Percentiles rank a stretch among this genome's conserved stretches.
These are phyloP conservation scores for Dentipellis sp. DNA, from an alignment of 768 basidiomycete species.

Conservation along the genomic window DNA sequence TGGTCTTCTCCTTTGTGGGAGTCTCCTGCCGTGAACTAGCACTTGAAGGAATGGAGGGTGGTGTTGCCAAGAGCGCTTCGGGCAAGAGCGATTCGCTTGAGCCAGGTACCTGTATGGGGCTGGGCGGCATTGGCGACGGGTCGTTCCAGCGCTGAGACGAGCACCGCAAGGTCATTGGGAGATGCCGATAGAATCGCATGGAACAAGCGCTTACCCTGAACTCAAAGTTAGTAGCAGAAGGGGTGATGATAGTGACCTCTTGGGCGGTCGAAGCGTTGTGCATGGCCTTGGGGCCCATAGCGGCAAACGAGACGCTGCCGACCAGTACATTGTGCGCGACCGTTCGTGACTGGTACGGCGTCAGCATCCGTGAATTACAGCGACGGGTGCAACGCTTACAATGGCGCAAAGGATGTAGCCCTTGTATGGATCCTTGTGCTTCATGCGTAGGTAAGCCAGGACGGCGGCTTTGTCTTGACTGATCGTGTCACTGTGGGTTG, in stretches of 20 bases:
- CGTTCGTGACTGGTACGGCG: constrained; percentile 39
- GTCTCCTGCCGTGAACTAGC: background rate
- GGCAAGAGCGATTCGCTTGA: background rate
- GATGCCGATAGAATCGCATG: constrained; percentile 18
- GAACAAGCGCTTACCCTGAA: constrained; percentile 27
- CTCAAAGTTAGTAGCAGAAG: constrained; percentile 30
- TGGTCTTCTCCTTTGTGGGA: background rate
- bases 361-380: background rate
- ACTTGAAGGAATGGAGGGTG: background rate
- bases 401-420: constrained; percentile 70
- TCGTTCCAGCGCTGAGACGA: constrained; percentile 55
- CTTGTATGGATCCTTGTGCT: constrained; percentile 70
- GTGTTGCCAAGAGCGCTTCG: background rate
- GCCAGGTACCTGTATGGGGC: constrained; percentile 14
- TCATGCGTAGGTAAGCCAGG: constrained; percentile 68
- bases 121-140: constrained; percentile 52
- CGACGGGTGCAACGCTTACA: constrained; percentile 31
- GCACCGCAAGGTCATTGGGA: background rate
- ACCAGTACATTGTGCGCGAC: constrained; percentile 68
- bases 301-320: constrained; percentile 72
- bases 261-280: constrained; percentile 79
- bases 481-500: constrained; percentile 53
- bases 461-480: constrained; percentile 72
- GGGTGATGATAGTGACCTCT: constrained; percentile 69
- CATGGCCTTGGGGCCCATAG: constrained; percentile 63